Evolutionary conservation across 2,329 filamentous ascomycete species (phyloP).

Genomic region (Colletotrichum lindemuthianum): DNA sequence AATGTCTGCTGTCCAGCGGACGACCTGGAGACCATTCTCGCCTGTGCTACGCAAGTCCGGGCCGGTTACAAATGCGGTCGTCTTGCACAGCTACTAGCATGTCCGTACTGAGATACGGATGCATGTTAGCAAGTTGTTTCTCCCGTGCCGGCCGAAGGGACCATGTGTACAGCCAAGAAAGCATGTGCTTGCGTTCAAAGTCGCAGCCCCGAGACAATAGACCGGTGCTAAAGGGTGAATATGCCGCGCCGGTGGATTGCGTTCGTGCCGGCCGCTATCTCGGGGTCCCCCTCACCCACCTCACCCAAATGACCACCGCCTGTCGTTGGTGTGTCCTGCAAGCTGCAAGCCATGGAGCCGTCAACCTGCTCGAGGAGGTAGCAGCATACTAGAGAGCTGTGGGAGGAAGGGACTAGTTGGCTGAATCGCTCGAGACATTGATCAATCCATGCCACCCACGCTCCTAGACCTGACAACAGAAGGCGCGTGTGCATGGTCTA

Average conservation of each 20-base stretch:
- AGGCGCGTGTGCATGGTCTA: constrained; percentile 27
- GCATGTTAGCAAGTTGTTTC: constrained; percentile 2
- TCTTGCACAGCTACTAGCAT: not conserved
- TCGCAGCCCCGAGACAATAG: too few relatives aligned
- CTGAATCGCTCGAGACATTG: constrained; percentile 24
- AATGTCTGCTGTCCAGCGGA: constrained; percentile 27
- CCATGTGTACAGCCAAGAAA: not conserved
- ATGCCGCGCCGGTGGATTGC: constrained; percentile 15
- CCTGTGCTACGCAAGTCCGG: constrained; percentile 12
- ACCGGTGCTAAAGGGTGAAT: constrained; percentile 11
- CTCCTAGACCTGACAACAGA: constrained; percentile 32
- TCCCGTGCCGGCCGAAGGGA: constrained; percentile 24
- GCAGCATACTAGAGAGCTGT: too few relatives aligned
- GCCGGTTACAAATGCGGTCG: constrained; percentile 26
- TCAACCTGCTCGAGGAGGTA: constrained; percentile 6
- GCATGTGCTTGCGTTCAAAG: constrained; percentile 13
- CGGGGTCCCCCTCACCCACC: constrained; percentile 20
- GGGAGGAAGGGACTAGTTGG: constrained; percentile 4
- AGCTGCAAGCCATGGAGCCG: constrained; percentile 33
- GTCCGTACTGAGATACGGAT: not conserved
- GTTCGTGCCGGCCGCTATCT: constrained; percentile 30
- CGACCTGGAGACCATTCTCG: constrained; percentile 10
- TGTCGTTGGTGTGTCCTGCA: constrained; percentile 26
- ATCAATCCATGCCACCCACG: constrained; percentile 27
- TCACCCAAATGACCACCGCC: constrained; percentile 8